Percentiles rank a stretch among this genome's conserved stretches.
phyloP scores from a whole-genome alignment of 768 basidiomycete species.

The Leccinum pellstonianum region DNA sequence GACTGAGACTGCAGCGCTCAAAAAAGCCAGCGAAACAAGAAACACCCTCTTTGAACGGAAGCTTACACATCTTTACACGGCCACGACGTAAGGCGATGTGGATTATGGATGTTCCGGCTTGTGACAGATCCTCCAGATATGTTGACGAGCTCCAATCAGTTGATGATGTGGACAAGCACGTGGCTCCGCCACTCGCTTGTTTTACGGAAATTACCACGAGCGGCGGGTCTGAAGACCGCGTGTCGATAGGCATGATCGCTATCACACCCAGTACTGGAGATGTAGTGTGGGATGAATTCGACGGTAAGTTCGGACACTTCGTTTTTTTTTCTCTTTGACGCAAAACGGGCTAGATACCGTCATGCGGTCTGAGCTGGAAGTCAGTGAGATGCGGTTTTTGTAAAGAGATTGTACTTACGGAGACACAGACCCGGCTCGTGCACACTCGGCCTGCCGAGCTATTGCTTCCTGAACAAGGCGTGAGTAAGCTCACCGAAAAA shows the following conservation, averaged over 20 bases:
- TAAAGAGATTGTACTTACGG: conserved; percentile 1
- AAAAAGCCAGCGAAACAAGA: conserved; percentile 76
- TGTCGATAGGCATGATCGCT: conserved; percentile 68
- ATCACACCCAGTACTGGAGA: conserved; percentile 90
- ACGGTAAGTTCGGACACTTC: conserved; percentile 46
- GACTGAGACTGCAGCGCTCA: conserved; percentile 84
- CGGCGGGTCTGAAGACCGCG: conserved; percentile 28
- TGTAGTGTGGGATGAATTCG: conserved; percentile 89
- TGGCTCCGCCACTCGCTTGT: conserved; percentile 69
- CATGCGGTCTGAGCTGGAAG: conserved; percentile 90
- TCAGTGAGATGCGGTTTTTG: conserved; percentile 26
- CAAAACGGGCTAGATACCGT: conserved; percentile 52
- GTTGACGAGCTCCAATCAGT: conserved; percentile 76
- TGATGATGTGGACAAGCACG: conserved; percentile 56
- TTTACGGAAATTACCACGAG: conserved; percentile 51
- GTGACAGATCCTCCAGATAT: conserved; percentile 49
- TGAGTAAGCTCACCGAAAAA: conserved; percentile 72
- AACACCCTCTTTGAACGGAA: conserved; percentile 72
- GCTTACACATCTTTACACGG: conserved; percentile 79
- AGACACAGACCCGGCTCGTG: conserved; percentile 72
- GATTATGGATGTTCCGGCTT: not conserved
- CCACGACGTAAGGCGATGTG: conserved; percentile 65
- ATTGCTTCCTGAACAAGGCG: conserved; percentile 54
- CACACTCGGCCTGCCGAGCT: conserved; percentile 85
- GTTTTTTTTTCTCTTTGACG: conserved; percentile 6